Evolutionary conservation across 768 basidiomycete genomes (phyloP).

Genomic region (Naganishia kalamii): DNA sequence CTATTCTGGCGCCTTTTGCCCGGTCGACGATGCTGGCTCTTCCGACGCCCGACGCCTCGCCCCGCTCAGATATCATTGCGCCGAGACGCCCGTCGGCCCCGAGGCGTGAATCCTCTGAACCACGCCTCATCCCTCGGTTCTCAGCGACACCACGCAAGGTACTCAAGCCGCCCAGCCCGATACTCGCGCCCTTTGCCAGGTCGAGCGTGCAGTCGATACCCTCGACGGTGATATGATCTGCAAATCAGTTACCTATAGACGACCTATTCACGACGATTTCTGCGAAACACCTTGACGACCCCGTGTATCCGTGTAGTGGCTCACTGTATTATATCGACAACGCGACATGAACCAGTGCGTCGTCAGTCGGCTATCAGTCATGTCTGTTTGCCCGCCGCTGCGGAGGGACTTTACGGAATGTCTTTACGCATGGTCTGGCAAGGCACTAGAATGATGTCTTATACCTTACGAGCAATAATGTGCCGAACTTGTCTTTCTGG

Average conservation of each 20-base stretch:
- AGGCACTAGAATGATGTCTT: too few relatives aligned
- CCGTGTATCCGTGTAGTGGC: background rate
- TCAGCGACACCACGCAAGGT: background rate
- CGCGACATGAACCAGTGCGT: too few relatives aligned
- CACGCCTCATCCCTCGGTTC: background rate
- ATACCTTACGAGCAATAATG: too few relatives aligned
- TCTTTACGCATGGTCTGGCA: too few relatives aligned
- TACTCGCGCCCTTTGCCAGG: constrained; percentile 7
- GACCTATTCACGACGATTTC: background rate
- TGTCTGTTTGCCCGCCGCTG: too few relatives aligned
- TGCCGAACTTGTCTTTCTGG: too few relatives aligned
- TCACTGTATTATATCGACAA: constrained; percentile 13
- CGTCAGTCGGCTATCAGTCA: too few relatives aligned
- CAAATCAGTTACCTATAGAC: background rate
- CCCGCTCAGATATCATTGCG: background rate
- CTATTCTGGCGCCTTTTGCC: constrained; percentile 23
- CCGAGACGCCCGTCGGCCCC: background rate
- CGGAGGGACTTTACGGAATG: too few relatives aligned
- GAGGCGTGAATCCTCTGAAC: constrained; percentile 8
- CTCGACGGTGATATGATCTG: background rate
- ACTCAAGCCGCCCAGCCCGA: constrained; percentile 8
- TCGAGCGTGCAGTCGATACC: background rate
- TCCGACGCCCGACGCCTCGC: background rate
- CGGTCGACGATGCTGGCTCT: background rate
- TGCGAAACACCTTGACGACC: background rate